Base-by-base conservation (phyloP, 768 basidiomycete genomes). In the Suillus alpinus region DNA sequence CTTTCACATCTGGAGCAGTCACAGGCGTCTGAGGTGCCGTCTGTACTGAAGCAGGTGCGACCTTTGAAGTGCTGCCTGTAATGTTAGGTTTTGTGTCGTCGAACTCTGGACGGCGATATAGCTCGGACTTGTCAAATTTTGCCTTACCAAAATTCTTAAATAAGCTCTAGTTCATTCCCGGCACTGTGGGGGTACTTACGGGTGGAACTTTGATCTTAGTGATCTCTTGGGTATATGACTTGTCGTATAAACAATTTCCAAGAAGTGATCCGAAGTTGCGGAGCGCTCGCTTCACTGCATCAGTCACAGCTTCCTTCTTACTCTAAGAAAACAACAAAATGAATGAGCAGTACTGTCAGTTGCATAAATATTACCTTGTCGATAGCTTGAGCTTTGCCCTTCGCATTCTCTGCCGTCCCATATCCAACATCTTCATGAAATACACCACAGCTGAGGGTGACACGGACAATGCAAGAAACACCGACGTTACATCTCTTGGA, bases 241-340 rank as follows among this genome's bases (percentile, higher is more conserved):
- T 97, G 77, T 98, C 97, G 68, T 98, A 98, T n/a, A 98, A 75
- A 74, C 97, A 99, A 68, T 97, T 96, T 1, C 97, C 97, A 16
- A 98, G 80, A 2, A 98, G 78, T 71, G 95, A 97, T 43, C 97
- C 97, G 70, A 98, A 99, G 64, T 87, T 93, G 29, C 94, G 82
- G 9, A 99, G 80, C 1, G 94, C 86, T 36, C 96, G 87, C 74
- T 99, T 99, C 58, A 96, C 77, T 0, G 83, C 96, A 66, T 99
- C 97, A 0, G 97, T 99, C 0, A 98, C 89, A 1, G 97, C 95
- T 71, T 98, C 97, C 67, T 99, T 99, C 81, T 98, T 98, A 71
- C 92, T 94, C 97, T 99, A 67, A 55, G n/a, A 57, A 23, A 16
- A 53, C 26, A 39, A 40, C 7, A 60, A 59, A 16, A 51, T 41